Evolutionary conservation across 805 yeast species (phyloP).

Genomic region (Grigorovia transvaalensis): DNA sequence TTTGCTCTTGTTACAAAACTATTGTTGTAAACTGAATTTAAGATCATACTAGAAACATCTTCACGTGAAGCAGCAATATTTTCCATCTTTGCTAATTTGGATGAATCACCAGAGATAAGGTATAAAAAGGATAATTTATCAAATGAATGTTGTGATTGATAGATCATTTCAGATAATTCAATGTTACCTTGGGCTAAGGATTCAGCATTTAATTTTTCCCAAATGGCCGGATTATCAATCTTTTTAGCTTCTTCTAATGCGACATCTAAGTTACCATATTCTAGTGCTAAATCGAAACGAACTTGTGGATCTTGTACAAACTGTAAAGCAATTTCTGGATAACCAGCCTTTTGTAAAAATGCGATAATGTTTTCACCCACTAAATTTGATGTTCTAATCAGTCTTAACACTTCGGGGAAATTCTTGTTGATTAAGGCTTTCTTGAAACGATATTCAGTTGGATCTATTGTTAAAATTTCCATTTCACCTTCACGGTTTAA

Average conservation of each 20-base stretch:
- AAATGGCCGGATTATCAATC: slow-evolving; percentile 54
- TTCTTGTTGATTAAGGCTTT: slow-evolving; percentile 82
- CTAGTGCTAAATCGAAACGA: slow-evolving; percentile 88
- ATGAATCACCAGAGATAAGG: slow-evolving; percentile 68
- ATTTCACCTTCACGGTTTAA: slow-evolving; percentile 80
- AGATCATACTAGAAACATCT: slow-evolving; percentile 68
- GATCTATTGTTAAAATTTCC: slow-evolving; percentile 71
- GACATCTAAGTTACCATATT: slow-evolving; percentile 77
- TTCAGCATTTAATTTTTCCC: slow-evolving; percentile 78
- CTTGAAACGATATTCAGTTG: slow-evolving; percentile 95
- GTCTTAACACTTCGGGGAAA: slow-evolving; percentile 81
- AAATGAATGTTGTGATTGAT: slow-evolving; percentile 76
- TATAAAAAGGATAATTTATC: slow-evolving; percentile 88
- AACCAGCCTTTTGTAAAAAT: slow-evolving; percentile 87
- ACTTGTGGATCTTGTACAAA: slow-evolving; percentile 96
- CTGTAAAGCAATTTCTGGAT: slow-evolving; percentile 94
- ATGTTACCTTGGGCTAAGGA: slow-evolving; percentile 87
- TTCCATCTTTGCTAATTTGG: slow-evolving; percentile 74
- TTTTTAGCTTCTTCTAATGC: slow-evolving; percentile 85
- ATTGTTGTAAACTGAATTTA: slow-evolving; percentile 69
- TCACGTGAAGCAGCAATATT: slow-evolving; percentile 82
- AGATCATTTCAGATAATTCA: slow-evolving; percentile 73
- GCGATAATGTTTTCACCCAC: slow-evolving; percentile 97
- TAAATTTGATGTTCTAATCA: slow-evolving; percentile 77
- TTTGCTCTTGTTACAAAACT: slow-evolving; percentile 66